These are phyloP conservation scores for Penicillium nucicola DNA, from an alignment of 495 filamentous ascomycete genomes.

Conservation along the genomic window DNA sequence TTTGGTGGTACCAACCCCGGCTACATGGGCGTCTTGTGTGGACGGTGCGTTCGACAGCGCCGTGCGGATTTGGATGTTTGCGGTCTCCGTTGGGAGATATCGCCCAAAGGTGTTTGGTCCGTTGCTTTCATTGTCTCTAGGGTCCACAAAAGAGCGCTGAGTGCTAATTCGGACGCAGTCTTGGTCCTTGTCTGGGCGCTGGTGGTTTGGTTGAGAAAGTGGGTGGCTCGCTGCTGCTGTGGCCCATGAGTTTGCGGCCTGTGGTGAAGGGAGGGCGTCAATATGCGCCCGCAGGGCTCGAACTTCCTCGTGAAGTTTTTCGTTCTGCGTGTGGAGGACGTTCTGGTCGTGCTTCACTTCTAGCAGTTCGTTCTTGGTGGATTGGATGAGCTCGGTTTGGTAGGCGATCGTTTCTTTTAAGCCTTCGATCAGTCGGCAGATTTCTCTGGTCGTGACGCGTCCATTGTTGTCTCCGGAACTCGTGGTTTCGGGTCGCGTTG, in stretches of 20 bases:
- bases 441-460: too few relatives aligned
- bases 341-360: too few relatives aligned
- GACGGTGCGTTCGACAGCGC: constrained; percentile 9
- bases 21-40: constrained; percentile 17
- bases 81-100: constrained; percentile 17
- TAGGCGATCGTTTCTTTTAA: too few relatives aligned
- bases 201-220: too few relatives aligned
- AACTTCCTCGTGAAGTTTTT: too few relatives aligned
- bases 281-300: constrained; percentile 8
- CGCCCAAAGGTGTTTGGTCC: constrained; percentile 12
- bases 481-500: too few relatives aligned
- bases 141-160: constrained; percentile 16
- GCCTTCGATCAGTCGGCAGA: too few relatives aligned
- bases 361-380: too few relatives aligned
- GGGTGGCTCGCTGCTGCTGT: too few relatives aligned
- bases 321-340: too few relatives aligned
- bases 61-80: constrained; percentile 12
- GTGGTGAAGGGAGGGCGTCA: constrained; percentile 1
- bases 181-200: constrained; percentile 6
- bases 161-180: constrained; percentile 12
- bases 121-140: constrained; percentile 15
- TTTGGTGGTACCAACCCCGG: constrained; percentile 16
- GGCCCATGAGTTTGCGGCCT: neutral
- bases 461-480: too few relatives aligned
- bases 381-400: too few relatives aligned